Conservation (phyloP, 345 rosid genomes). For the Gossypium thurberi region DNA sequence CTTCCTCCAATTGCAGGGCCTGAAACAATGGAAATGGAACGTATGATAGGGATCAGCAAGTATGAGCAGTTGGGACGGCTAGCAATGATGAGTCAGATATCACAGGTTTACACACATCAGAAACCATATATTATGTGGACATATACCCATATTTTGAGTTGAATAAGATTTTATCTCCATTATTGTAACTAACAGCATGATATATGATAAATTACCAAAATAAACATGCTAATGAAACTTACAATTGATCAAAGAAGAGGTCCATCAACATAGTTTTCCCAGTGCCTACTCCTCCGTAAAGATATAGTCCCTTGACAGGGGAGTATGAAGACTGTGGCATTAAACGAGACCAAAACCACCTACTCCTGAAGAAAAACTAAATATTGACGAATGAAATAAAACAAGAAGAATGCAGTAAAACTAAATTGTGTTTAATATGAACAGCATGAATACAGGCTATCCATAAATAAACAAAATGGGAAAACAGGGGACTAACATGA, state of each 20-base stretch:
- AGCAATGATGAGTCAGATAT: neutral
- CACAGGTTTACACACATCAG: neutral
- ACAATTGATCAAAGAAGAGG: slow-evolving; percentile 78
- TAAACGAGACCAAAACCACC: slow-evolving; percentile 95
- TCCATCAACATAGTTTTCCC: slow-evolving; percentile 99
- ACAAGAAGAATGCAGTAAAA: neutral
- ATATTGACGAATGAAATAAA: neutral
- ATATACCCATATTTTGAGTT: neutral
- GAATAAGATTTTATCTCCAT: neutral
- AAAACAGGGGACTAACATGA: slow-evolving; percentile 2
- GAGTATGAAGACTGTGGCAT: slow-evolving; percentile 67
- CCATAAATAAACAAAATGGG: neutral
- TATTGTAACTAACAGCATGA: neutral
- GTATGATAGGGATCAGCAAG: neutral
- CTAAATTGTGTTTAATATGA: neutral
- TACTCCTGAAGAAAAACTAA: slow-evolving; percentile 46
- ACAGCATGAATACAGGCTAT: neutral
- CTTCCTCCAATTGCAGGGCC: slow-evolving; percentile 91
- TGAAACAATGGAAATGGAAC: slow-evolving; percentile 24
- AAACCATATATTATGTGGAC: neutral
- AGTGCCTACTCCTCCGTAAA: slow-evolving; percentile 96
- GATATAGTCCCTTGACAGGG: slow-evolving; percentile 86
- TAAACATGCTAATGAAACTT: slow-evolving; percentile 27
- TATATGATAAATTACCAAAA: neutral
- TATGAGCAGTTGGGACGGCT: neutral